Percentiles rank a stretch among this genome's conserved stretches.
These are phyloP conservation scores for Acanthamoeba healyi DNA, from an alignment of 208 protist species.

Conservation along the genomic window DNA sequence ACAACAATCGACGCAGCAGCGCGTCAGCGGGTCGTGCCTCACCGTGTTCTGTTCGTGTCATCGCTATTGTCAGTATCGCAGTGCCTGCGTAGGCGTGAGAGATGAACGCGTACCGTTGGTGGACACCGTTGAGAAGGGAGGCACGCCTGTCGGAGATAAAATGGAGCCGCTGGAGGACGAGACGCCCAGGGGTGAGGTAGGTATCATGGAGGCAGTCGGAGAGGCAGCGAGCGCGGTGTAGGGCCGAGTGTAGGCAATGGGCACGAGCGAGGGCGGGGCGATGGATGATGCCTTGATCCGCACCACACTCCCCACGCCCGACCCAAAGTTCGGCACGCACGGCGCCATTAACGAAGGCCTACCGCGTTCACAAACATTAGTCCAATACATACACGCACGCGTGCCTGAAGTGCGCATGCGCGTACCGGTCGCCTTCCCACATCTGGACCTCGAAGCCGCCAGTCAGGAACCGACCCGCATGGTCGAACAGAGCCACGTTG, in stretches of 20 bases:
- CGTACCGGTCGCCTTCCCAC: constrained; percentile 5
- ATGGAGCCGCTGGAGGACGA: no score
- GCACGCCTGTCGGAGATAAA: no score
- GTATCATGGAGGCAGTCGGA: background rate
- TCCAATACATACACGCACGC: background rate
- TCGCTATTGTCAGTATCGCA: no score
- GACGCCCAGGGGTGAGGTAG: no score
- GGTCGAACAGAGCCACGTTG: constrained; percentile 6
- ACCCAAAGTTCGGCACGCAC: background rate
- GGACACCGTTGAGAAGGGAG: no score
- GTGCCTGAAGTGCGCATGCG: background rate
- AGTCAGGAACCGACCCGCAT: background rate
- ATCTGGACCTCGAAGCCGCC: background rate
- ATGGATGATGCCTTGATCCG: background rate
- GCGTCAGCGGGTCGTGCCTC: background rate
- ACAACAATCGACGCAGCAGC: background rate
- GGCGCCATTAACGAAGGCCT: background rate
- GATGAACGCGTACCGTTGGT: no score
- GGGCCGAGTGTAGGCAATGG: background rate
- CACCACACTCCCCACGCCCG: background rate
- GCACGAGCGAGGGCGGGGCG: background rate
- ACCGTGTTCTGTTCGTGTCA: no score
- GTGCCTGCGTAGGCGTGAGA: no score
- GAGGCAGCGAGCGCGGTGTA: background rate
- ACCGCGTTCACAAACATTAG: background rate